These are phyloP conservation scores for Purpureocillium lavendulum DNA, from an alignment of 2,329 filamentous ascomycete genomes.

Conservation along the genomic window DNA sequence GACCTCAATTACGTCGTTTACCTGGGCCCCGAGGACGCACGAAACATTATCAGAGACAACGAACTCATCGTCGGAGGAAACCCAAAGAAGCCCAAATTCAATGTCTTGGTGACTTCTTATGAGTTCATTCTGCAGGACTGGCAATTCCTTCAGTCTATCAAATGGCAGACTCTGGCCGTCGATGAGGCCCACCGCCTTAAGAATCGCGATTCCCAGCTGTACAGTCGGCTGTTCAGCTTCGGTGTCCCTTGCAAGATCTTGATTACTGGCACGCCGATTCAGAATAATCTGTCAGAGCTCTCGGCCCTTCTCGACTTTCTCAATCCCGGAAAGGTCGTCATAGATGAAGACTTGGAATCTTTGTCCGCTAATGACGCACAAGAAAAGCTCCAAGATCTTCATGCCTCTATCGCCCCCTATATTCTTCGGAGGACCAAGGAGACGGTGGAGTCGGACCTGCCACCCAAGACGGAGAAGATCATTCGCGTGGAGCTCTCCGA, in stretches of 20 bases:
- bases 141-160: constrained; percentile 77
- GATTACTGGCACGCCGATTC: constrained; percentile 94
- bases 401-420: constrained; percentile 80
- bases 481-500: constrained; percentile 96
- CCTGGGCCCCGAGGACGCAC: constrained; percentile 78
- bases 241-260: constrained; percentile 81
- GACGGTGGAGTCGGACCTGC: constrained; percentile 92
- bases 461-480: constrained; percentile 97
- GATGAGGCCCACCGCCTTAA: constrained; percentile 96
- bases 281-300: constrained; percentile 91
- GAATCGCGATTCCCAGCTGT: constrained; percentile 91
- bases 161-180: constrained; percentile 95
- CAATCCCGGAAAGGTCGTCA: constrained; percentile 85
- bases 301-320: constrained; percentile 92
- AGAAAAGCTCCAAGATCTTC: constrained; percentile 78
- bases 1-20: constrained; percentile 97
- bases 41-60: constrained; percentile 80
- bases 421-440: constrained; percentile 95
- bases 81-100: constrained; percentile 84
- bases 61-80: constrained; percentile 85
- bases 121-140: constrained; percentile 89
- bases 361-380: constrained; percentile 73
- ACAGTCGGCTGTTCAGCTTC: constrained; percentile 76
- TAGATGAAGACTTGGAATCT: constrained; percentile 83
- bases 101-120: constrained; percentile 95